Evolutionary conservation across 1,284 basidiomycete genomes (phyloP).

Genomic region (Retiboletus fuscus): DNA sequence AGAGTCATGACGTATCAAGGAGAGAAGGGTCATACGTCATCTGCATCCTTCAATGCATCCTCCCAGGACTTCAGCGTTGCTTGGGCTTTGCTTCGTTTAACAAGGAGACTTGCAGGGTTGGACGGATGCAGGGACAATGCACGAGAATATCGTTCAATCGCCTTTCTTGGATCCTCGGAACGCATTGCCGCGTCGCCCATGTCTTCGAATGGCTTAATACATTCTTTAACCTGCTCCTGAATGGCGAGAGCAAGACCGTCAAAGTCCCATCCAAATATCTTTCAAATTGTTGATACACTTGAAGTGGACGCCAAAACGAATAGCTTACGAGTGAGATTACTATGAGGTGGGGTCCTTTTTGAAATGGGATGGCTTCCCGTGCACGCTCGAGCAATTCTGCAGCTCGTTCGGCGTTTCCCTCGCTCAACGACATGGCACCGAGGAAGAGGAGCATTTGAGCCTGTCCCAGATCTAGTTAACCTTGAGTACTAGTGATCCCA

Average conservation of each 20-base stretch:
- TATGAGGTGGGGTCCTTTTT: background rate
- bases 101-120: too few species aligned
- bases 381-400: background rate
- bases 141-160: too few species aligned
- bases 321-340: too few species aligned
- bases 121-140: too few species aligned
- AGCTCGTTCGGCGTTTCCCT: background rate
- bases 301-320: background rate
- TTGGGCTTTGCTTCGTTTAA: slow-evolving; percentile 22
- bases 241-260: background rate
- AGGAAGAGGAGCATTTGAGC: slow-evolving; percentile 13
- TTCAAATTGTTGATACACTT: background rate
- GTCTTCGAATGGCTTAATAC: background rate
- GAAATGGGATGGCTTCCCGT: background rate
- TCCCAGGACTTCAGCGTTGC: background rate
- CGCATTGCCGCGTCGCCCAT: too few species aligned
- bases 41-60: slow-evolving; percentile 8
- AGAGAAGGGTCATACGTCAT: background rate
- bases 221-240: background rate
- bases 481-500: background rate
- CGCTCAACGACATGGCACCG: background rate
- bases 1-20: background rate
- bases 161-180: too few species aligned
- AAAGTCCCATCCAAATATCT: slow-evolving; percentile 21
- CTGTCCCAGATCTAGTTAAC: background rate